Evolutionary conservation across 1,284 basidiomycete genomes (phyloP).

Genomic region (Fomitiporia mediterranea): DNA sequence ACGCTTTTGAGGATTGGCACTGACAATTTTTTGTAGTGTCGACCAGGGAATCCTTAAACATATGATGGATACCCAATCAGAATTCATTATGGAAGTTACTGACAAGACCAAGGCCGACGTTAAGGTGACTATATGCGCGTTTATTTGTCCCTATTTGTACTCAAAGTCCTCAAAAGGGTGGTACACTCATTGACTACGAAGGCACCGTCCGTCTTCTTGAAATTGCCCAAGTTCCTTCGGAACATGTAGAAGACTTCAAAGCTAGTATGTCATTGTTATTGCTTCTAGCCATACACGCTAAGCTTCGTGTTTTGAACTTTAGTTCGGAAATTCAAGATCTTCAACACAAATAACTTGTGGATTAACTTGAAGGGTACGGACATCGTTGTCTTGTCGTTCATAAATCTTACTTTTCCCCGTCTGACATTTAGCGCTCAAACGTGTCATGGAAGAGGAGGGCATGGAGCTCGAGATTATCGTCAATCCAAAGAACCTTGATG

Average conservation of each 20-base stretch:
- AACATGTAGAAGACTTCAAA: constrained; percentile 99
- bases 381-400: not conserved
- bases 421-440: constrained; percentile 68
- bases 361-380: constrained; percentile 78
- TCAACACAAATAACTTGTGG: constrained; percentile 99
- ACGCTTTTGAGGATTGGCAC: constrained; percentile 24
- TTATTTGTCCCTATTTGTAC: not conserved
- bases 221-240: constrained; percentile 97
- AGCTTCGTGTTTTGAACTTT: too few species aligned
- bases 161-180: constrained; percentile 54
- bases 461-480: constrained; percentile 94
- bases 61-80: constrained; percentile 84
- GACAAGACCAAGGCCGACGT: constrained; percentile 99
- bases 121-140: constrained; percentile 47
- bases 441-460: constrained; percentile 87
- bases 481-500: constrained; percentile 89
- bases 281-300: constrained; percentile 25
- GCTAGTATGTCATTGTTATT: constrained; percentile 42
- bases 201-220: constrained; percentile 93
- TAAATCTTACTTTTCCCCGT: not conserved
- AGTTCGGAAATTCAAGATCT: constrained; percentile 91
- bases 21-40: constrained; percentile 42
- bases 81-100: constrained; percentile 98
- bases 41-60: constrained; percentile 84
- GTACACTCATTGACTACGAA: constrained; percentile 96